Base-by-base conservation (phyloP, 2,329 filamentous ascomycete genomes). In the Cordyceps fumosorosea region DNA sequence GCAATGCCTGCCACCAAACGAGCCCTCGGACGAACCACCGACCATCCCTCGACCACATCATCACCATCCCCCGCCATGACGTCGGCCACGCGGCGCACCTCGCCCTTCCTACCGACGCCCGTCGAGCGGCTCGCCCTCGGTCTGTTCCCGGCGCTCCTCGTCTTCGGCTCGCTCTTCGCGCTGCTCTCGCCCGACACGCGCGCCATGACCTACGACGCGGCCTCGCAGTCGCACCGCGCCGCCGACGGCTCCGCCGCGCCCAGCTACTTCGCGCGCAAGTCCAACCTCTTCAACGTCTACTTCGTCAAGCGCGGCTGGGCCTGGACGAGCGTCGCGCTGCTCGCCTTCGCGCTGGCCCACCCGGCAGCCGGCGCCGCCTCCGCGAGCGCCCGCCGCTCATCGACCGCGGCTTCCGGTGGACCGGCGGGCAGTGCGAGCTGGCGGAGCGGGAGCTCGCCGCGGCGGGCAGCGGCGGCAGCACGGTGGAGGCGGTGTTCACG, bases 301-400 rank as follows among this genome's bases (percentile, higher is more conserved):
- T 99, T 98, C 71, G 95, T 99, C 70, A 99, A 99, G 80, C 81
- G 90, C 60, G 93, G 93, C 64, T 99, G 95, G 95, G 84, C 88
- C 56, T 99, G 95, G 95, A 87, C 91, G 34, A 92, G 90, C 0
- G 72, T 84, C 11, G 88, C 90, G 0, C 93, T 96, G 69, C 75
- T 83, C 40, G 74, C 84, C 18, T 91, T 96, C 64, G 73, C 90
- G 7, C 73, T 87, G 48, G 87, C 86, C 26, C 89, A 96, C 70
- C 85, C 89, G 70, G 66, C 78, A 71, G 65, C 82, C 73, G 42
- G 68, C 71, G 34, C 82, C 73, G 42, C 68, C 71, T 34, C 64
- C 68, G 59, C 83, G 12, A 82, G 86, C 63, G 91, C 89, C 0
- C 95, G 2, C 82, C 92, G 22, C 79, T 99, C 55, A 93, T 98